Evolutionary conservation across 1,139 yeast genomes (phyloP).

Genomic region (Pichia sp.): DNA sequence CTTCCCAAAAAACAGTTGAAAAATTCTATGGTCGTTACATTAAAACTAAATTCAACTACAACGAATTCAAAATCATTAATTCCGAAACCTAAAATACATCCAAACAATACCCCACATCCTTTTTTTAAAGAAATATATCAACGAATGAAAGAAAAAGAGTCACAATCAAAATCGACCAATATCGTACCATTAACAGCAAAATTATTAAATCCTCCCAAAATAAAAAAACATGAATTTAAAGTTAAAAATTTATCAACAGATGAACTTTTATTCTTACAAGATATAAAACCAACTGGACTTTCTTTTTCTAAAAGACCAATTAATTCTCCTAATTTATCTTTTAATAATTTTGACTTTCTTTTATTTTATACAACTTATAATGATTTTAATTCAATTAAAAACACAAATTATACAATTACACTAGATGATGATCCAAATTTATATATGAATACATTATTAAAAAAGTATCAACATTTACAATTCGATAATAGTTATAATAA

Average conservation of each 20-base stretch:
- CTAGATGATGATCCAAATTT: background rate
- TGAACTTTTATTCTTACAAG: no score
- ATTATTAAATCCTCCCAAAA: no score
- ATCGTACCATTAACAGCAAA: background rate
- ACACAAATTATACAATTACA: no score
- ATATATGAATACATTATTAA: background rate
- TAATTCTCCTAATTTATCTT: no score
- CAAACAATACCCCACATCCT: constrained; percentile 14
- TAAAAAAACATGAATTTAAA: no score
- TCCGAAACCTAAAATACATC: constrained; percentile 9
- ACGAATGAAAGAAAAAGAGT: constrained; percentile 1
- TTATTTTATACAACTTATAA: no score
- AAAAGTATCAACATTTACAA: constrained; percentile 2
- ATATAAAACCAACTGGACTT: no score
- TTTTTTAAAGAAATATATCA: constrained; percentile 12
- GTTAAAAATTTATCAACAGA: no score
- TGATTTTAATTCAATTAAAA: no score
- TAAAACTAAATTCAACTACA: background rate
- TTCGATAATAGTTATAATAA: constrained; percentile 17
- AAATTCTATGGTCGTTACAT: background rate
- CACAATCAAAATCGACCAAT: background rate
- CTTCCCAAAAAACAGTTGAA: background rate
- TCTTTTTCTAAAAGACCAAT: no score
- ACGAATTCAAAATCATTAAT: background rate
- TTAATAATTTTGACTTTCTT: no score